A percentile compares a stretch with the other conserved stretches of the same genome.
These are phyloP conservation scores for Handroanthus guayacan DNA, from an alignment of 257 asterid genomes.

Conservation along the genomic window DNA sequence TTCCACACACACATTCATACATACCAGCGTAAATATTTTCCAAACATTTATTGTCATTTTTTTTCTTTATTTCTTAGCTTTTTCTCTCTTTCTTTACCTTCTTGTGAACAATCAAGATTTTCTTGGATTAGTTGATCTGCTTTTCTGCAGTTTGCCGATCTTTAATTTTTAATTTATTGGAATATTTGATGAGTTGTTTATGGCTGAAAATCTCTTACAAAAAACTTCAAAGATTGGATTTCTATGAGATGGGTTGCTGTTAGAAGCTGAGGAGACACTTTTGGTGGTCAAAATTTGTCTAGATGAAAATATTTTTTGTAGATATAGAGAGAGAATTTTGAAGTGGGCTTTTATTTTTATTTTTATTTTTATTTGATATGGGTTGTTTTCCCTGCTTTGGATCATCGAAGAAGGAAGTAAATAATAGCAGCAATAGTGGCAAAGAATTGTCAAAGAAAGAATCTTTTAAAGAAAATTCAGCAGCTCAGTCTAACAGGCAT, in stretches of 20 bases:
- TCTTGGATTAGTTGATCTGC: conserved; percentile 64
- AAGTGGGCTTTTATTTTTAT: conserved; percentile 47
- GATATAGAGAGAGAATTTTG: conserved; percentile 41
- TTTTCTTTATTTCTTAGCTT: conserved; percentile 25
- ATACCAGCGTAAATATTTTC: conserved; percentile 31
- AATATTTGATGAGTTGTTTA: conserved; percentile 53
- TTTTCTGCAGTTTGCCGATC: conserved; percentile 53
- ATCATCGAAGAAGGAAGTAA: conserved; percentile 67
- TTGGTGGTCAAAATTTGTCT: conserved; percentile 41
- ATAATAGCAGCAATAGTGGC: conserved; percentile 49
- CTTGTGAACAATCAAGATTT: conserved; percentile 54
- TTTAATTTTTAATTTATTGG: conserved; percentile 45
- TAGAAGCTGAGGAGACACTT: conserved; percentile 42
- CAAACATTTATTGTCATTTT: conserved; percentile 27
- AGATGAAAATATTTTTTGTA: conserved; percentile 13
- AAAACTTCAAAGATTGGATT: conserved; percentile 47
- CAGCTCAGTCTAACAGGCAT: conserved; percentile 57
- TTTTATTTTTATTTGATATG: conserved; percentile 48
- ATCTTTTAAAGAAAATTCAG: conserved; percentile 70
- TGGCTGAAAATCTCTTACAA: conserved; percentile 43
- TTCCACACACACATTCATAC: conserved; percentile 38
- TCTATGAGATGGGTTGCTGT: conserved; percentile 58
- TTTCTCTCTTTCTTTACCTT: conserved; percentile 39
- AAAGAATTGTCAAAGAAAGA: conserved; percentile 69
- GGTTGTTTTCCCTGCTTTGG: conserved; percentile 93